These are phyloP conservation scores for Dipodascus albidus DNA, from an alignment of 805 yeast genomes.

Conservation along the genomic window DNA sequence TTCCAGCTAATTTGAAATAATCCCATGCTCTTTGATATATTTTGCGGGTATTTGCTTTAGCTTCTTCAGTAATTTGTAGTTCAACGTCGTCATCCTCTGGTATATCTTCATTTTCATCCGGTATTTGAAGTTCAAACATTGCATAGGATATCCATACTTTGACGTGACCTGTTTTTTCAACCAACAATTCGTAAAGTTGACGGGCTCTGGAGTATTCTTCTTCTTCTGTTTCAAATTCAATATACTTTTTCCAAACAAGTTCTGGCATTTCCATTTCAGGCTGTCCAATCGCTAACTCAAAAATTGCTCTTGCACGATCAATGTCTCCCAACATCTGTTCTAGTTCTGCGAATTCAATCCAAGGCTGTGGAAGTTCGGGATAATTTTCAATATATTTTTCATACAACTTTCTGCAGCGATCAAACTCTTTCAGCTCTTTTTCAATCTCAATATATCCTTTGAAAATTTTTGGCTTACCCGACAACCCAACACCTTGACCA, in stretches of 20 bases:
- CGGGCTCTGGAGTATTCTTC: conserved; percentile 48
- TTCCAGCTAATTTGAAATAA: conserved; percentile 29
- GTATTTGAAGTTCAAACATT: conserved; percentile 52
- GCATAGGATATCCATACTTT: conserved; percentile 57
- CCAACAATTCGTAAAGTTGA: conserved; percentile 31
- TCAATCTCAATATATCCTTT: conserved; percentile 60
- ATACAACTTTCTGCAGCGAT: conserved; percentile 62
- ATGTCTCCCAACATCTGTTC: conserved; percentile 59
- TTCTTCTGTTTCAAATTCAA: conserved; percentile 52
- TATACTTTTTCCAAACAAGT: conserved; percentile 30
- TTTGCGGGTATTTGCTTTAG: conserved; percentile 39
- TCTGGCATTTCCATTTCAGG: conserved; percentile 20
- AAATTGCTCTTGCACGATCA: conserved; percentile 56
- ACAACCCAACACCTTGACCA: conserved; percentile 61
- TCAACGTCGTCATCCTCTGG: conserved; percentile 27
- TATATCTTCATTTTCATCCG: conserved; percentile 33
- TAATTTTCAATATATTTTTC: conserved; percentile 49
- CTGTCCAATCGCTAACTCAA: conserved; percentile 36
- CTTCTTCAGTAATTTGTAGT: conserved; percentile 39
- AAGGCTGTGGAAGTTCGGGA: conserved; percentile 32
- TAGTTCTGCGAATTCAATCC: conserved; percentile 58
- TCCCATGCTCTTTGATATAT: conserved; percentile 45
- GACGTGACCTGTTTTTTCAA: conserved; percentile 27
- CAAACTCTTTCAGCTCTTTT: conserved; percentile 60
- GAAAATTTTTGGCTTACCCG: conserved; percentile 49